phyloP scores from a whole-genome alignment of 2,329 filamentous ascomycete genomes.

The Paraconiothyrium brasiliense region DNA sequence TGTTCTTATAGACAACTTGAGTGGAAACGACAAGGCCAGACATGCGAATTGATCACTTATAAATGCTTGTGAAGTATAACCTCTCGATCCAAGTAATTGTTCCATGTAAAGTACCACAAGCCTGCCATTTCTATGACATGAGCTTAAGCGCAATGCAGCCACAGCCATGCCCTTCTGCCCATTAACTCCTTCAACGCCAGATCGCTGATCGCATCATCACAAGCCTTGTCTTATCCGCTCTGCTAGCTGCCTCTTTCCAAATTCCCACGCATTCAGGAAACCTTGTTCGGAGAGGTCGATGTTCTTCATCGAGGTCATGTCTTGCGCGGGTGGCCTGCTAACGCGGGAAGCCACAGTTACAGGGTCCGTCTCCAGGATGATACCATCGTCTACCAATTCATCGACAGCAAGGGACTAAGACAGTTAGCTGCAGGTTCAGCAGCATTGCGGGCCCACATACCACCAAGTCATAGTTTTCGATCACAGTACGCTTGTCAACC shows the following conservation, averaged over 20 bases:
- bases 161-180: slow-evolving; percentile 31
- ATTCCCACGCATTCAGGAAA: slow-evolving; percentile 90
- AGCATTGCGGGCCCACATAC: slow-evolving; percentile 30
- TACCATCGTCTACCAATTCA: slow-evolving; percentile 74
- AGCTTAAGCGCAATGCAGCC: slow-evolving; percentile 19
- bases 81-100: background rate
- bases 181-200: slow-evolving; percentile 46
- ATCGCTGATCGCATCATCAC: slow-evolving; percentile 28
- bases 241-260: slow-evolving; percentile 89
- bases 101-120: slow-evolving; percentile 13
- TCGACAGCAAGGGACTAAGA: slow-evolving; percentile 91
- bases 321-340: slow-evolving; percentile 88
- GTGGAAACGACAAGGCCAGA: background rate
- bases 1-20: background rate
- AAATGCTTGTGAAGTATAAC: background rate
- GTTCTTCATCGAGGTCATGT: slow-evolving; percentile 86
- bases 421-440: slow-evolving; percentile 66
- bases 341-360: slow-evolving; percentile 92
- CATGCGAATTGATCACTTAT: background rate
- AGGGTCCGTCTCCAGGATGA: slow-evolving; percentile 96
- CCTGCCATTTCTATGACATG: slow-evolving; percentile 15
- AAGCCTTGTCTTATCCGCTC: slow-evolving; percentile 86
- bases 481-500: slow-evolving; percentile 95
- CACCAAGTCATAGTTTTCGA: slow-evolving; percentile 98
- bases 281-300: slow-evolving; percentile 97